Conservation (phyloP, 441 rosid genomes). For the Oxalis stricta region DNA sequence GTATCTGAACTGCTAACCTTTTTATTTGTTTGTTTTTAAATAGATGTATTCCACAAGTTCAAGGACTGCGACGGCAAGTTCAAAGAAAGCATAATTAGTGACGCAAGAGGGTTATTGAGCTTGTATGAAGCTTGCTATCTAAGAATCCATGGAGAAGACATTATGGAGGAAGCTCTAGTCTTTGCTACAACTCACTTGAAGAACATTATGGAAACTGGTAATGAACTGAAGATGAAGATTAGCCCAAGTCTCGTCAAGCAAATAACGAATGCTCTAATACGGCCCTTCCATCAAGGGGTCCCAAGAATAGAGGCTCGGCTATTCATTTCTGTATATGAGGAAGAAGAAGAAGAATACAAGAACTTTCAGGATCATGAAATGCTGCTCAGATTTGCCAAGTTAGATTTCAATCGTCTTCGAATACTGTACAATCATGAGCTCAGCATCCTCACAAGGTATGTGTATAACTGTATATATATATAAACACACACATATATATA, state of each 20-base stretch:
- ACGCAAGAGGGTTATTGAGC: conserved; percentile 6
- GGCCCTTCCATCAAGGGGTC: conserved; percentile 1
- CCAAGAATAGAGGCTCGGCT: conserved; percentile 2
- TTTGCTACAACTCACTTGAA: conserved; percentile 1
- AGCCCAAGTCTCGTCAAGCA: not conserved
- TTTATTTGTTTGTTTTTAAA: not conserved
- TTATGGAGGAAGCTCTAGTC: conserved; percentile 10
- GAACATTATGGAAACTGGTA: no score
- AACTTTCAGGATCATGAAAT: no score
- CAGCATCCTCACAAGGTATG: not conserved
- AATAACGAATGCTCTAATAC: not conserved
- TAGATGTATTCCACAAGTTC: conserved; percentile 6
- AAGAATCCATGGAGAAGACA: conserved; percentile 8
- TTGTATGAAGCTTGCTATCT: conserved; percentile 12
- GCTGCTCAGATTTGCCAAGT: conserved; percentile 8
- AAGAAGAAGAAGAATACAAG: not conserved
- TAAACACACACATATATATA: no score
- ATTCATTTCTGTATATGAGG: conserved; percentile 6
- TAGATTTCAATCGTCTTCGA: conserved; percentile 5
- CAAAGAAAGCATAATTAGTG: not conserved
- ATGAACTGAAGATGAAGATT: no score
- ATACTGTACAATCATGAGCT: conserved; percentile 6
- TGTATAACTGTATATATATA: no score
- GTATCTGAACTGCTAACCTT: no score
- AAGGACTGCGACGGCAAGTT: conserved; percentile 2